Conservation (phyloP, 306 rosid genomes). For the Gynostemma pentaphyllum region DNA sequence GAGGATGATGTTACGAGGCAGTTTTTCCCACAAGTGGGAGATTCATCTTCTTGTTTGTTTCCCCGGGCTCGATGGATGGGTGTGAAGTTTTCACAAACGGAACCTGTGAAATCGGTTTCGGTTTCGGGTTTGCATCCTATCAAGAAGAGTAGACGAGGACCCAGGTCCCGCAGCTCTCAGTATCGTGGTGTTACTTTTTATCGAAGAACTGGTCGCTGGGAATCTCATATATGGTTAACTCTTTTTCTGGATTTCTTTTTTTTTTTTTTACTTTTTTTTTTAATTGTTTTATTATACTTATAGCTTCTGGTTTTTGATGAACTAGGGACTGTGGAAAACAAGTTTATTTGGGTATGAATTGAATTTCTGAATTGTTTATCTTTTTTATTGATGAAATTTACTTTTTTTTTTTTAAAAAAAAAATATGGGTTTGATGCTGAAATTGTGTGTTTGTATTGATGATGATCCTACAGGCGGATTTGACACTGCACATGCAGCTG, state of each 20-base stretch:
- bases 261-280: no score
- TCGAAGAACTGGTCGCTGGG: conserved; percentile 99
- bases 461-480: conserved; percentile 58
- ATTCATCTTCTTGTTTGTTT: conserved; percentile 11
- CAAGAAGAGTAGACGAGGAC: conserved; percentile 93
- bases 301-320: conserved; percentile 9
- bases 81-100: conserved; percentile 70
- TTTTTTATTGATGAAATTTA: no score
- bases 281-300: no score
- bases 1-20: conserved; percentile 65
- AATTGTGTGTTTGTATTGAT: neutral
- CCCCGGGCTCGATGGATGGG: conserved; percentile 97
- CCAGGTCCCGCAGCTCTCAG: conserved; percentile 92
- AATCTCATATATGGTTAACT: conserved; percentile 86
- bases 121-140: conserved; percentile 51
- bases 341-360: conserved; percentile 82
- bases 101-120: conserved; percentile 23
- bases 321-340: conserved; percentile 98
- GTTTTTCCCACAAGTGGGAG: conserved; percentile 55
- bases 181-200: conserved; percentile 93
- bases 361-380: neutral
- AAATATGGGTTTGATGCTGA: neutral
- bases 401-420: no score
- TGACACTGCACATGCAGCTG: conserved; percentile 99
- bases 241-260: neutral